Evolutionary conservation across 1,284 basidiomycete species (phyloP), one percentile per base, ranked within the genome.

Genomic region (Marasmius oreades): DNA sequence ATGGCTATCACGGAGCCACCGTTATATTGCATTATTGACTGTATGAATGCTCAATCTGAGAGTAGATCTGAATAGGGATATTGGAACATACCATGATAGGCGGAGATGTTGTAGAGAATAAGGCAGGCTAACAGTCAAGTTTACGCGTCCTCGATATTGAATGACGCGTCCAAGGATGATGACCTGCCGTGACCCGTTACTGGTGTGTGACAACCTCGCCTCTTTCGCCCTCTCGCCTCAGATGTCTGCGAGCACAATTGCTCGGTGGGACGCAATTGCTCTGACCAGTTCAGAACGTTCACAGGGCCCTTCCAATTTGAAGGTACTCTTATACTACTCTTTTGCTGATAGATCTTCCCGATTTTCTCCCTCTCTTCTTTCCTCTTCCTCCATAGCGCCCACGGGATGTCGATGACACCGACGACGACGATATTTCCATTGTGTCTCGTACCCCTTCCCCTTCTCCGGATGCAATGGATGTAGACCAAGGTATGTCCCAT

Each of bases 1-100:
- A 99, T 99, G 76, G 97, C 97, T 74, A 99, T 85, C 66, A 97
- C 93, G 74, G 94, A 97, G 75, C 97, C 97, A 77, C 93, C 93
- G 79, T 95, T 95, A 64, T 86, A 82, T 76, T 92, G 82, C 89
- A 92, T 88, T 65, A 88, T 85, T 69, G 90, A 92, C 90, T 91
- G 60, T 23, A 37, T 46, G 24, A 57, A 23, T 24, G 11, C 6
- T 44, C 12, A 55, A 43, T 31, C 22, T 46, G n/a, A 39, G 5
- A 20, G 6, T 7, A 36, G n/a, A 3, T 42, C 22, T n/a, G 23
- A 28, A 11, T 20, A 33, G 0, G 12, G 16, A 43, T 14, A 53
- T 31, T 31, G 10, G n/a, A 24, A 62, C 73, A 60, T 52, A 77
- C 77, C 77, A 77, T 80, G 63, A 66, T 75, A 66, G 53, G 58